Evolutionary conservation across 2,329 filamentous ascomycete species (phyloP).

Genomic region (Aspergillus viridinutans): DNA sequence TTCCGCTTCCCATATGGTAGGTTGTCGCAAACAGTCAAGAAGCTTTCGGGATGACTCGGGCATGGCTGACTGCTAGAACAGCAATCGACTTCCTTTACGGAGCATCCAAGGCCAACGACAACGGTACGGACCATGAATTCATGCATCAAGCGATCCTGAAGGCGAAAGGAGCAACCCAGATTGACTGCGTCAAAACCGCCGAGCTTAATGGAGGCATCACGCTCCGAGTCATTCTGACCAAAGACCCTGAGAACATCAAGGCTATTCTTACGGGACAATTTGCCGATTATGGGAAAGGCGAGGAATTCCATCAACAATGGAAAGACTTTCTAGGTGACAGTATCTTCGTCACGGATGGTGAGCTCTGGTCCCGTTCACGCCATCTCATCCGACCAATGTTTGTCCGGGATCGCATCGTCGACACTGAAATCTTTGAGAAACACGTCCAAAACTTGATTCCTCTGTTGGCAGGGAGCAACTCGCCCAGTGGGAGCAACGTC

Average conservation of each 20-base stretch:
- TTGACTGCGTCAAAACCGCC: conserved; percentile 21
- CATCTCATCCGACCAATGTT: conserved; percentile 85
- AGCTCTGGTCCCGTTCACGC: conserved; percentile 75
- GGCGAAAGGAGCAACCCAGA: conserved; percentile 27
- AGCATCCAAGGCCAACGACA: conserved; percentile 51
- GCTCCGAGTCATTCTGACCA: conserved; percentile 65
- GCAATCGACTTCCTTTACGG: conserved; percentile 62
- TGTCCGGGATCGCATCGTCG: conserved; percentile 75
- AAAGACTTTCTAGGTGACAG: conserved; percentile 76
- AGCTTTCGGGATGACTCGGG: background rate
- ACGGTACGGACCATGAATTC: conserved; percentile 56
- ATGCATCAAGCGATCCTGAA: conserved; percentile 55
- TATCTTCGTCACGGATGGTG: conserved; percentile 77
- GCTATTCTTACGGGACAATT: conserved; percentile 87
- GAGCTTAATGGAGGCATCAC: conserved; percentile 28
- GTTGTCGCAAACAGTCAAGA: conserved; percentile 4
- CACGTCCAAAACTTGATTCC: conserved; percentile 70
- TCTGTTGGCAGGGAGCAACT: conserved; percentile 54
- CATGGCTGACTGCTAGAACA: conserved; percentile 27
- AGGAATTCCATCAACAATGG: conserved; percentile 68
- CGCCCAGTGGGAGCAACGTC: conserved; percentile 33
- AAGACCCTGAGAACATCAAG: conserved; percentile 86
- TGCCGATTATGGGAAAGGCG: conserved; percentile 76
- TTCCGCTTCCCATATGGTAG: conserved; percentile 36
- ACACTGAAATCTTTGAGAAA: conserved; percentile 76